Evolutionary conservation across 257 asterid genomes (phyloP), one percentile per base, ranked within the genome.

Genomic region (Gentiana dahurica): DNA sequence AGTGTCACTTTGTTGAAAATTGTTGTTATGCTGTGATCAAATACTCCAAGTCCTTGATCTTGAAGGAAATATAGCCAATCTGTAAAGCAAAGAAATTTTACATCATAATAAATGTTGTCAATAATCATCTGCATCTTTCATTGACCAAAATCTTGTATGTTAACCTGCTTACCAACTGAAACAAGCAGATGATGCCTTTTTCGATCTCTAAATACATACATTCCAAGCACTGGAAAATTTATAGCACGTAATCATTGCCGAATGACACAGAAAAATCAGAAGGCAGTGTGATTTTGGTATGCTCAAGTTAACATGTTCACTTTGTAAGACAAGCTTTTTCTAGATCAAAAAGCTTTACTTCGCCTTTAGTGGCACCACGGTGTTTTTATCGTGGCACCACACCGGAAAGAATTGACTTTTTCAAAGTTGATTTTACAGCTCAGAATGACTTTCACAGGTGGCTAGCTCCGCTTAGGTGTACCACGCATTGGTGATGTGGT

Each of bases 11-110:
- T 81, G 34, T 82, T 69, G 63, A 54, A 75, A 51, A 70, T 58
- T 13, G 33, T 34, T 39, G 75, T 48, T 52, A 66, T 51, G 50
- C 61, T 58, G 35, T 56, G 60, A 61, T 75, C 84, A 58, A 79
- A 80, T 49, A 79, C 73, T 60, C 37, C 24, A 45, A 72, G 59
- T 41, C 83, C 93, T 58, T 67, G 73, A 48, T 62, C 70, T 66
- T 88, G 77, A 63, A 88, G 71, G 72, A 62, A 39, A 37, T 76
- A 65, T 33, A 85, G 65, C 90, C 87, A 81, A 65, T 55, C 95
- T 85, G 73, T 57, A 67, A 68, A 64, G 57, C 38, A 66, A 10
- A 34, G 32, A 61, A 58, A 6, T 44, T 24, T 24, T 24, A 24
- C 24, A 24, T 24, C 24, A 24, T 41, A 24, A 51, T 8, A 32